Conservation (phyloP, 1,139 yeast species). For the Suhomyces taliae region DNA sequence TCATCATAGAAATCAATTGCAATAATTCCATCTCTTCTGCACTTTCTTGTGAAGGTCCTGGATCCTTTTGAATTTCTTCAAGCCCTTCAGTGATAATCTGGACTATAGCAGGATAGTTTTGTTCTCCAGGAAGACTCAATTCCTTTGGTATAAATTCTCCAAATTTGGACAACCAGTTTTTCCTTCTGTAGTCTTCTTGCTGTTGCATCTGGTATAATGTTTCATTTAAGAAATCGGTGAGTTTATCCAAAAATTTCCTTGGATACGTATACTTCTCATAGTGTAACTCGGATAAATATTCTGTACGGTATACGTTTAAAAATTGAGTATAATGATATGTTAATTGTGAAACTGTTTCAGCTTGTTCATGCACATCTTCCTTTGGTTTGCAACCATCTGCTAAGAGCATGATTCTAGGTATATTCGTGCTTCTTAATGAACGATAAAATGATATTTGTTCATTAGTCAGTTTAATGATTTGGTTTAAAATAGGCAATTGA, state of each 20-base stretch:
- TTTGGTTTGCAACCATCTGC: conserved; percentile 20
- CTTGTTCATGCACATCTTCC: conserved; percentile 23
- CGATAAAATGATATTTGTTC: conserved; percentile 21
- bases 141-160: conserved; percentile 47
- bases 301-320: conserved; percentile 33
- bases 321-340: conserved; percentile 40
- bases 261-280: conserved; percentile 45
- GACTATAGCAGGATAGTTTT: conserved; percentile 37
- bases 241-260: conserved; percentile 30
- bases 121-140: conserved; percentile 42
- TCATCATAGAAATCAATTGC: conserved; percentile 18
- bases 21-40: conserved; percentile 25
- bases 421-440: conserved; percentile 24
- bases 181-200: conserved; percentile 37
- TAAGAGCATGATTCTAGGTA: conserved; percentile 28
- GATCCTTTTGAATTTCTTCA: conserved; percentile 29
- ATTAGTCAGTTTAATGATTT: conserved; percentile 14
- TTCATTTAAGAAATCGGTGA: conserved; percentile 36
- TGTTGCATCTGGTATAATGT: conserved; percentile 35
- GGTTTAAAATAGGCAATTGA: conserved; percentile 19
- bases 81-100: conserved; percentile 48
- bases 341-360: conserved; percentile 31
- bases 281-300: conserved; percentile 41
- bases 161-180: conserved; percentile 38
- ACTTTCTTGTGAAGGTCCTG: conserved; percentile 7